phyloP scores from a whole-genome alignment of 2,329 filamentous ascomycete species.

The Xylariaceae sp. region DNA sequence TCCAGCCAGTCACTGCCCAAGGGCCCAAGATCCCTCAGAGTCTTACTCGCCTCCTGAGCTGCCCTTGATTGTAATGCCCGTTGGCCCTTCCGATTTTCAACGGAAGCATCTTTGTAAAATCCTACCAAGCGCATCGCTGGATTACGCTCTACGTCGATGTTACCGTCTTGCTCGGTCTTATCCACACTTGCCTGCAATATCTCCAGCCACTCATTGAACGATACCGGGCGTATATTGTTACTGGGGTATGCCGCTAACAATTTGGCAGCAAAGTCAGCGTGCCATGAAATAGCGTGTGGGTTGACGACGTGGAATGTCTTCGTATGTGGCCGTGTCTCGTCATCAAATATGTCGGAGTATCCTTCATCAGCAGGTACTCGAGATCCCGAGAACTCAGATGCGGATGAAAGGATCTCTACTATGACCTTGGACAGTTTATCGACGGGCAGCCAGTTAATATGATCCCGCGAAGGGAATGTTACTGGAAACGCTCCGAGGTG shows the following conservation, averaged over 20 bases:
- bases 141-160: conserved; percentile 3
- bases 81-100: not conserved
- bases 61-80: not conserved
- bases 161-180: not conserved
- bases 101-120: not conserved
- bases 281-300: conserved; percentile 1
- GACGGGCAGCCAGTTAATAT: conserved; percentile 1
- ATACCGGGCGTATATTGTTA: not conserved
- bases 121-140: conserved; percentile 3
- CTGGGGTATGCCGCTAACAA: not conserved
- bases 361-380: too few species aligned
- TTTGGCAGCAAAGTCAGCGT: not conserved
- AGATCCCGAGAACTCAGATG: not conserved
- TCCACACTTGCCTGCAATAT: not conserved
- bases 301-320: conserved; percentile 6
- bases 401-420: not conserved
- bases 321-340: not conserved
- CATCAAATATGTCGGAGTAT: too few species aligned
- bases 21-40: not conserved
- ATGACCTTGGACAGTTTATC: conserved; percentile 1
- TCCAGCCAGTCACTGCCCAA: not conserved
- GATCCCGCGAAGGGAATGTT: conserved; percentile 4
- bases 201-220: conserved; percentile 1
- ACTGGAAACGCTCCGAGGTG: not conserved
- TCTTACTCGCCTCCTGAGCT: not conserved